These are phyloP conservation scores for Colletotrichum horii DNA, from an alignment of 2,329 filamentous ascomycete species.

Conservation along the genomic window DNA sequence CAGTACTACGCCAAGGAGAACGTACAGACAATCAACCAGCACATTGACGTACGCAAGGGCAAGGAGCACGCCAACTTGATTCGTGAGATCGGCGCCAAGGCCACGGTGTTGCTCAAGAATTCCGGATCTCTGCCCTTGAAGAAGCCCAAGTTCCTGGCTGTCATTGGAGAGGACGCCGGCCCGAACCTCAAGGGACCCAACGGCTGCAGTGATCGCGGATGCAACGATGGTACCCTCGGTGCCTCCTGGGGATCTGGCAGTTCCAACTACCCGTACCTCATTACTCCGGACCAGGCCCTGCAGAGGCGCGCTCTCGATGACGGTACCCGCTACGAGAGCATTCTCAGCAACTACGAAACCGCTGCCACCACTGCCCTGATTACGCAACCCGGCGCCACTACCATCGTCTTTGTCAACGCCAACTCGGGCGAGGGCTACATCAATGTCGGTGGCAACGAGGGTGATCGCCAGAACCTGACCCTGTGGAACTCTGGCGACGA, in stretches of 20 bases:
- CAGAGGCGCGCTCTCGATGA: constrained; percentile 66
- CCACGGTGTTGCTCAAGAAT: constrained; percentile 92
- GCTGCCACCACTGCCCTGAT: constrained; percentile 66
- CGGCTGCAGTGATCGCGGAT: constrained; percentile 73
- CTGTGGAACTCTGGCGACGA: constrained; percentile 84
- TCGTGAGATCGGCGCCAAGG: constrained; percentile 77
- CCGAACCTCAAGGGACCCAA: constrained; percentile 79
- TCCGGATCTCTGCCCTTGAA: constrained; percentile 76
- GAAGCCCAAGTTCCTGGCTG: constrained; percentile 75
- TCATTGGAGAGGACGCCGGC: constrained; percentile 85
- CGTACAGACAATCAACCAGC: constrained; percentile 75
- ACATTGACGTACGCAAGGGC: constrained; percentile 81
- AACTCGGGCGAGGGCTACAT: constrained; percentile 89
- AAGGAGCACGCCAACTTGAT: constrained; percentile 69
- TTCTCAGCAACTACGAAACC: constrained; percentile 70
- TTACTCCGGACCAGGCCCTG: constrained; percentile 76
- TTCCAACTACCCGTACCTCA: constrained; percentile 75
- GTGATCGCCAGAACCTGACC: constrained; percentile 92
- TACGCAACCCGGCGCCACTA: constrained; percentile 65
- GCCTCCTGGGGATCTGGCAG: constrained; percentile 84
- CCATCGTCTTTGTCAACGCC: constrained; percentile 91
- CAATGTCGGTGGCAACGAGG: constrained; percentile 78
- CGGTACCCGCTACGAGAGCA: constrained; percentile 65
- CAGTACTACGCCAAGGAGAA: constrained; percentile 68
- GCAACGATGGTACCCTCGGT: constrained; percentile 65